These are phyloP conservation scores for Ocimum tenuiflorum DNA, from an alignment of 257 asterid species.

Conservation along the genomic window DNA sequence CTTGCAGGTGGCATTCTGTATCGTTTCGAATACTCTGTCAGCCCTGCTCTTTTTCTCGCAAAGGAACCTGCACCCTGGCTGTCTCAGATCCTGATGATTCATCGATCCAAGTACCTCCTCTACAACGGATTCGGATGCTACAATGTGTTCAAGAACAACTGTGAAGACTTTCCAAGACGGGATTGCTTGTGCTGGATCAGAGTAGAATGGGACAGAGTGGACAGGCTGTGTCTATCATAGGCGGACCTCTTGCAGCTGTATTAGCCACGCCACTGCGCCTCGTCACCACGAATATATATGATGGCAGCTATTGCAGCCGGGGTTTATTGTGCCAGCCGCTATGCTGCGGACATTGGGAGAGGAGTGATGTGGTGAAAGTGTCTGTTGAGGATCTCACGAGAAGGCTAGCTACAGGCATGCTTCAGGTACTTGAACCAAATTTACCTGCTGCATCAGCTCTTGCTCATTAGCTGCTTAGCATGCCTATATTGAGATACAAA, in stretches of 20 bases:
- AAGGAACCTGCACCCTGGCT: slow-evolving; percentile 86
- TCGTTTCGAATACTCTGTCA: slow-evolving; percentile 75
- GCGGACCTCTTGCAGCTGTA: slow-evolving; percentile 86
- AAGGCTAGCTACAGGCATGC: slow-evolving; percentile 33
- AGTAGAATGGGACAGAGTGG: slow-evolving; percentile 83
- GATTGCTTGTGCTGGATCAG: slow-evolving; percentile 67
- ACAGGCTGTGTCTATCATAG: slow-evolving; percentile 75
- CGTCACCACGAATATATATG: slow-evolving; percentile 48
- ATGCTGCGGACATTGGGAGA: slow-evolving; percentile 86
- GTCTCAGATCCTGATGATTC: slow-evolving; percentile 48
- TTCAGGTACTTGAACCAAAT: background rate
- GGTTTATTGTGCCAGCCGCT: slow-evolving; percentile 77
- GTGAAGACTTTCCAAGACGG: slow-evolving; percentile 96
- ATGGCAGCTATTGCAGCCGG: slow-evolving; percentile 70
- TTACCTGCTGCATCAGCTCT: slow-evolving; percentile 13
- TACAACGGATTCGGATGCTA: slow-evolving; percentile 84
- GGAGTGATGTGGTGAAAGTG: slow-evolving; percentile 68
- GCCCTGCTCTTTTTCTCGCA: slow-evolving; percentile 66
- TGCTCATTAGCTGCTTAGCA: too few relatives aligned
- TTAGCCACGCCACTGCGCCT: slow-evolving; percentile 65
- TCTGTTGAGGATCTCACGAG: slow-evolving; percentile 64
- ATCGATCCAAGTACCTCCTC: slow-evolving; percentile 74
- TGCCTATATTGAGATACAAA: too few relatives aligned
- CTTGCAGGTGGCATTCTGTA: slow-evolving; percentile 83
- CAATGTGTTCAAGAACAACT: slow-evolving; percentile 74